Evolutionary conservation across 2,329 filamentous ascomycete genomes (phyloP).

Genomic region (Cercospora sp.): DNA sequence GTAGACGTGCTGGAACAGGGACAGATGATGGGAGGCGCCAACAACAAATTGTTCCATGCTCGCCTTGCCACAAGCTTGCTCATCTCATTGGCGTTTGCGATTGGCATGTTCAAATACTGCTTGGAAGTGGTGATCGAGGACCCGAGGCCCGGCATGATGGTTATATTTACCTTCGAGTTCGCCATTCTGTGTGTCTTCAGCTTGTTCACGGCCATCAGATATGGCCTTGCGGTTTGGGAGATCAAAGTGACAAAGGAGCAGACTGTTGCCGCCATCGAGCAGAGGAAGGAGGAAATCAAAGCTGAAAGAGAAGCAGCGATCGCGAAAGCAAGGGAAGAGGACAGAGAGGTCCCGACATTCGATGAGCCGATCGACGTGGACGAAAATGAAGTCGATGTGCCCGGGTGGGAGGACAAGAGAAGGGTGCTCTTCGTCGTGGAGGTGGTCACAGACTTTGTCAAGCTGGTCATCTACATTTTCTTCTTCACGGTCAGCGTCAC

Average conservation of each 20-base stretch:
- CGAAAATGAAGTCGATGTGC: conserved; percentile 91
- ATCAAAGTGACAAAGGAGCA: conserved; percentile 73
- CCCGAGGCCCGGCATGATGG: conserved; percentile 97
- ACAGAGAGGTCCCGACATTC: conserved; percentile 51
- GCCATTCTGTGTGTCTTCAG: conserved; percentile 81
- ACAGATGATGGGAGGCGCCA: conserved; percentile 65
- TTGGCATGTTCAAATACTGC: conserved; percentile 77
- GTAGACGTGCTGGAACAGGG: conserved; percentile 96
- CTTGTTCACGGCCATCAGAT: conserved; percentile 74
- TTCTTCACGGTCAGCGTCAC: conserved; percentile 93
- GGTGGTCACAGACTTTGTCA: conserved; percentile 77
- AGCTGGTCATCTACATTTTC: conserved; percentile 80
- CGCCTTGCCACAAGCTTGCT: conserved; percentile 77
- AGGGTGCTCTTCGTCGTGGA: conserved; percentile 89
- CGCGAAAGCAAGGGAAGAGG: conserved; percentile 37
- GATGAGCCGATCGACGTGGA: conserved; percentile 71
- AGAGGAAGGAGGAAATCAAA: conserved; percentile 67
- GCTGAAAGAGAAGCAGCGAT: conserved; percentile 50
- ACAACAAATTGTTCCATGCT: conserved; percentile 83
- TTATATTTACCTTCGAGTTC: conserved; percentile 99
- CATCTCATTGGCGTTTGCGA: conserved; percentile 76
- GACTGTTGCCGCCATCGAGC: conserved; percentile 66
- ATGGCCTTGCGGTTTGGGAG: conserved; percentile 76
- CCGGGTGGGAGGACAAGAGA: conserved; percentile 94
- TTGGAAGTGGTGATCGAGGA: conserved; percentile 80